A percentile compares a stretch with the other conserved stretches of the same genome.
Evolutionary conservation across 495 filamentous ascomycete genomes (phyloP).

Genomic region (Rostrohypoxylon terebratum): DNA sequence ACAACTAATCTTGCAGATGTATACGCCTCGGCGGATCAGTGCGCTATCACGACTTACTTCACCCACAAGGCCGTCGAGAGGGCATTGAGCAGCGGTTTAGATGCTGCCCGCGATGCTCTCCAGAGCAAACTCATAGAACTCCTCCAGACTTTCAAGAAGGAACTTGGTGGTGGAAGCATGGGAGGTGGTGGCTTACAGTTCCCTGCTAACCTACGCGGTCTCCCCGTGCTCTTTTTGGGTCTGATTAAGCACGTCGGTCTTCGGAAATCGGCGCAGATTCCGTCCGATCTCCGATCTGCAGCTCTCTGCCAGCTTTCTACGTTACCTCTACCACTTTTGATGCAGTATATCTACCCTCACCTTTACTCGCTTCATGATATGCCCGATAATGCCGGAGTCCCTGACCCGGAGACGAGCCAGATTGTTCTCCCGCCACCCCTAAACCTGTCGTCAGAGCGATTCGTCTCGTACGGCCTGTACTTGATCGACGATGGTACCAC

Average conservation of each 20-base stretch:
- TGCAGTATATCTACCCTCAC: constrained; percentile 96
- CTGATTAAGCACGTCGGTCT: constrained; percentile 97
- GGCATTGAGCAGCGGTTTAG: constrained; percentile 84
- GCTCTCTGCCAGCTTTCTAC: constrained; percentile 94
- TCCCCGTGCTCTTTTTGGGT: constrained; percentile 91
- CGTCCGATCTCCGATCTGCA: constrained; percentile 92
- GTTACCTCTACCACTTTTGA: constrained; percentile 87
- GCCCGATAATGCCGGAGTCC: constrained; percentile 91
- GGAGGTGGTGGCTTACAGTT: constrained; percentile 93
- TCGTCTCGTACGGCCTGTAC: constrained; percentile 95
- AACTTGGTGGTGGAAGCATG: constrained; percentile 94
- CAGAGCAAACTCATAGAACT: constrained; percentile 94
- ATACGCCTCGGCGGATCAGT: constrained; percentile 94
- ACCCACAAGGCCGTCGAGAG: constrained; percentile 97
- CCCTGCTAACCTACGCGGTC: constrained; percentile 86
- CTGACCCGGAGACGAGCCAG: constrained; percentile 85
- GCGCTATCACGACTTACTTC: constrained; percentile 92
- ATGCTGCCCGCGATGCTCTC: constrained; percentile 88
- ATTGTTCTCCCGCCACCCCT: constrained; percentile 85
- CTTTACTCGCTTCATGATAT: constrained; percentile 97
- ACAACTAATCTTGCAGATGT: constrained; percentile 90
- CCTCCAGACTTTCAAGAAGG: constrained; percentile 94
- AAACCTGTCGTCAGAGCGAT: constrained; percentile 87
- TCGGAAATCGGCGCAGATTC: constrained; percentile 94
- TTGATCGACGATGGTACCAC: constrained; percentile 97